phyloP scores from a whole-genome alignment of 495 filamentous ascomycete genomes.

The Neurospora intermedia region DNA sequence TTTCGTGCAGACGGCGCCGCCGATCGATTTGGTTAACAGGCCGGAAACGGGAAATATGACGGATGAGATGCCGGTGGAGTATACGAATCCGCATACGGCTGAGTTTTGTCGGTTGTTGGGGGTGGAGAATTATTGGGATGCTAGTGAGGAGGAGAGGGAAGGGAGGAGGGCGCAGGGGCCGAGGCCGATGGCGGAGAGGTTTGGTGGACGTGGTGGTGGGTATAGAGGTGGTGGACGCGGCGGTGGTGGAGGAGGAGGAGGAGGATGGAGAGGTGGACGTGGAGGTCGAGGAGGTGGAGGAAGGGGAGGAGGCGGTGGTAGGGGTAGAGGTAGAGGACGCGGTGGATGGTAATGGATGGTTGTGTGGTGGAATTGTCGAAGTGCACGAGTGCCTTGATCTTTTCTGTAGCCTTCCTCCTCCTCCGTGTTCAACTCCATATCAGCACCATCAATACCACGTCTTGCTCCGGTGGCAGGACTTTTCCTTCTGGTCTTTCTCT shows the following conservation, averaged over 20 bases:
- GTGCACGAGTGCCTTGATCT: neutral
- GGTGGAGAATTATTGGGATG: slow-evolving; percentile 66
- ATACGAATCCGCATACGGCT: slow-evolving; percentile 70
- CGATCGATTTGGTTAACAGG: slow-evolving; percentile 40
- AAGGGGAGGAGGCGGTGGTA: slow-evolving; percentile 7
- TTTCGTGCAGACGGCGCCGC: slow-evolving; percentile 66
- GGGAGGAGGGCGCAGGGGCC: slow-evolving; percentile 37
- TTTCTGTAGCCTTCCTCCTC: too few relatives aligned
- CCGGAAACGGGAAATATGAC: slow-evolving; percentile 15
- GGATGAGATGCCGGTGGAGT: slow-evolving; percentile 53
- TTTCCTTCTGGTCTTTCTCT: too few relatives aligned
- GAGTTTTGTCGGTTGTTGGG: slow-evolving; percentile 67
- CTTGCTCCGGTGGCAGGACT: too few relatives aligned
- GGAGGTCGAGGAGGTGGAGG: slow-evolving; percentile 17
- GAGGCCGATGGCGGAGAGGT: slow-evolving; percentile 21
- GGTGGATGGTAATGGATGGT: neutral
- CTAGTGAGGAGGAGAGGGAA: slow-evolving; percentile 55
- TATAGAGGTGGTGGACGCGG: slow-evolving; percentile 26
- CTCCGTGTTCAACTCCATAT: too few relatives aligned
- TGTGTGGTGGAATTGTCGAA: neutral
- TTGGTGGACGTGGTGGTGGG: slow-evolving; percentile 20
- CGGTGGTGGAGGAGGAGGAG: slow-evolving; percentile 24
- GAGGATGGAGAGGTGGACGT: slow-evolving; percentile 25
- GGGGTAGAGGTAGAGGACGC: slow-evolving; percentile 6
- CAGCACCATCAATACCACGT: too few relatives aligned